These are phyloP conservation scores for Penicillium decumbens DNA, from an alignment of 2,329 filamentous ascomycete genomes.

Conservation along the genomic window DNA sequence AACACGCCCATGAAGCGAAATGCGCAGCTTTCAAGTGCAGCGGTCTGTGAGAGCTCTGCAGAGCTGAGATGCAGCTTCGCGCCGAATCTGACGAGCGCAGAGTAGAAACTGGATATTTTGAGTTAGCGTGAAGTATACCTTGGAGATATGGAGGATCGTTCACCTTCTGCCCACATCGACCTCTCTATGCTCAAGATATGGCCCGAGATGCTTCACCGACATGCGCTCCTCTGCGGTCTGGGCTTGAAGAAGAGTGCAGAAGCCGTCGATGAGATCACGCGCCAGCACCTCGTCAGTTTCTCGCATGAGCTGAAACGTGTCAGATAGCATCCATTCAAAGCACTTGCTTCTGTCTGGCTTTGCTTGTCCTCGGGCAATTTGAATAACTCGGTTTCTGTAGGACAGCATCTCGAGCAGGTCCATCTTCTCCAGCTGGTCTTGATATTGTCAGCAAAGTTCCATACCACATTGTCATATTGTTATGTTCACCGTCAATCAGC, in stretches of 20 bases:
- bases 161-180: conserved; percentile 15
- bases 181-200: conserved; percentile 16
- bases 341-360: conserved; percentile 5
- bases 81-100: conserved; percentile 18
- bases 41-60: conserved; percentile 3
- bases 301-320: conserved; percentile 13
- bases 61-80: conserved; percentile 11
- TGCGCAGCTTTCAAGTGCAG: conserved; percentile 10
- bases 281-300: conserved; percentile 9
- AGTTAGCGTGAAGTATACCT: not conserved
- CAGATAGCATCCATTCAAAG: conserved; percentile 17
- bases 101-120: conserved; percentile 9
- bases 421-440: conserved; percentile 22
- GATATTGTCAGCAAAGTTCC: not conserved
- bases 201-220: conserved; percentile 10
- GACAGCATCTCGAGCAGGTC: conserved; percentile 12
- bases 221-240: conserved; percentile 13
- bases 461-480: not conserved
- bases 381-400: conserved; percentile 11
- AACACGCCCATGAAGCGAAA: conserved; percentile 17
- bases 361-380: conserved; percentile 5
- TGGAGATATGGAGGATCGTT: not conserved
- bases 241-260: conserved; percentile 14
- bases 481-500: conserved; percentile 16
- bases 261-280: conserved; percentile 13